phyloP scores from a whole-genome alignment of 2,329 filamentous ascomycete genomes.

The Scytalidium sp. region DNA sequence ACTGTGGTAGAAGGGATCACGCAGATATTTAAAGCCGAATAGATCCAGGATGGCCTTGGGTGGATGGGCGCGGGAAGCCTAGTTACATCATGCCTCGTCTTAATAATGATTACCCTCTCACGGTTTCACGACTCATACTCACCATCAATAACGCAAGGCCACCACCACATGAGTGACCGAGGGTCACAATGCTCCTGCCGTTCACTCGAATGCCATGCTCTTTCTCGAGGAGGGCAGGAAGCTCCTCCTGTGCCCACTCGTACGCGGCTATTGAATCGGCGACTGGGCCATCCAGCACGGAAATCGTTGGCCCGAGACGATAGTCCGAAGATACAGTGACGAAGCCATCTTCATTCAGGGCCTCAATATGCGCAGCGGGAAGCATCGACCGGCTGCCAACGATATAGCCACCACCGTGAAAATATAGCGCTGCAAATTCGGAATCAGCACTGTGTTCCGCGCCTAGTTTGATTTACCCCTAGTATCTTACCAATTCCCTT shows the following conservation, averaged over 20 bases:
- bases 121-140: background rate
- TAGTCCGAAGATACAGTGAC: constrained; percentile 4
- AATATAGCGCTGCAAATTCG: background rate
- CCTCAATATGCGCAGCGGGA: background rate
- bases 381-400: background rate
- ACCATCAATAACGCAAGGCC: constrained; percentile 2
- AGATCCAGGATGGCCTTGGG: background rate
- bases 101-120: no score
- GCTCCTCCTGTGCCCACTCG: background rate
- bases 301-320: constrained; percentile 2
- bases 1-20: background rate
- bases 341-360: background rate
- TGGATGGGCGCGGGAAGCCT: background rate
- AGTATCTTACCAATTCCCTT: no score
- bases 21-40: background rate
- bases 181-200: background rate
- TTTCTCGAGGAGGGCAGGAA: constrained; percentile 2
- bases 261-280: constrained; percentile 1
- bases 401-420: background rate
- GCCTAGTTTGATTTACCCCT: no score
- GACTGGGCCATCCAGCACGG: constrained; percentile 4
- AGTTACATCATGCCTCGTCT: no score
- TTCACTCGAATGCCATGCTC: constrained; percentile 1
- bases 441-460: no score
- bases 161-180: constrained; percentile 3